Conservation (phyloP, 768 basidiomycete genomes). For the Floccularia luteovirens region DNA sequence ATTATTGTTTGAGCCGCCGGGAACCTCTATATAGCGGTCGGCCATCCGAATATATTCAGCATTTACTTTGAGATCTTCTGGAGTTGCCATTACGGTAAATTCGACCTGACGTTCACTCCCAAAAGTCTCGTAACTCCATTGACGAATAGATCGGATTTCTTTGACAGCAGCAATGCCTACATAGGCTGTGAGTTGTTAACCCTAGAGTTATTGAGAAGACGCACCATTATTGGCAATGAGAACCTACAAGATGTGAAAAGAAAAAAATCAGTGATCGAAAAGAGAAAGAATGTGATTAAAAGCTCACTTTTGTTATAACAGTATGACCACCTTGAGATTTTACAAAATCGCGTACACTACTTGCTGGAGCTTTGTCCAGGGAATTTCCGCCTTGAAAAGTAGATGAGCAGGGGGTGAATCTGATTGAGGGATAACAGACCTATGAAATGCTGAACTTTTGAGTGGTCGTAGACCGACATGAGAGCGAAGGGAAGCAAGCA, state of each 20-base stretch:
- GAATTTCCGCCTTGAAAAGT: slow-evolving; percentile 79
- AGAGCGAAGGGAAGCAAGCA: slow-evolving; percentile 14
- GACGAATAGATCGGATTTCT: slow-evolving; percentile 96
- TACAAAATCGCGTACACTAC: slow-evolving; percentile 86
- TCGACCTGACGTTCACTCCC: slow-evolving; percentile 94
- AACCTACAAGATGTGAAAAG: slow-evolving; percentile 44
- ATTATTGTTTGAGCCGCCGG: slow-evolving; percentile 97
- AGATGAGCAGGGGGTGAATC: slow-evolving; percentile 9
- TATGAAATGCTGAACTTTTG: slow-evolving; percentile 47
- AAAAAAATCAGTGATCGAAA: slow-evolving; percentile 3
- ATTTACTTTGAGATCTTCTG: slow-evolving; percentile 97
- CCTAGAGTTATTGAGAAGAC: slow-evolving; percentile 9
- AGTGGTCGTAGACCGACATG: slow-evolving; percentile 49
- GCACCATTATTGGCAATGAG: slow-evolving; percentile 97
- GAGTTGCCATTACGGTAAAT: slow-evolving; percentile 99
- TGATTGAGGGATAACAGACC: slow-evolving; percentile 21
- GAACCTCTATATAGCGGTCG: slow-evolving; percentile 97
- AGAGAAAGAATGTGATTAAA: neutral
- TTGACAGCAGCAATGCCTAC: slow-evolving; percentile 98
- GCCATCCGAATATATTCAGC: slow-evolving; percentile 99
- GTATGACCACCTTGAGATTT: slow-evolving; percentile 90
- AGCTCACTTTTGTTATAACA: slow-evolving; percentile 90
- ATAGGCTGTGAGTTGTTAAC: slow-evolving; percentile 13
- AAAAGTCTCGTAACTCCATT: slow-evolving; percentile 99
- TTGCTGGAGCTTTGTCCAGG: slow-evolving; percentile 73